Evolutionary conservation across 768 basidiomycete species (phyloP).

Genomic region (Phanerochaete carnosa): DNA sequence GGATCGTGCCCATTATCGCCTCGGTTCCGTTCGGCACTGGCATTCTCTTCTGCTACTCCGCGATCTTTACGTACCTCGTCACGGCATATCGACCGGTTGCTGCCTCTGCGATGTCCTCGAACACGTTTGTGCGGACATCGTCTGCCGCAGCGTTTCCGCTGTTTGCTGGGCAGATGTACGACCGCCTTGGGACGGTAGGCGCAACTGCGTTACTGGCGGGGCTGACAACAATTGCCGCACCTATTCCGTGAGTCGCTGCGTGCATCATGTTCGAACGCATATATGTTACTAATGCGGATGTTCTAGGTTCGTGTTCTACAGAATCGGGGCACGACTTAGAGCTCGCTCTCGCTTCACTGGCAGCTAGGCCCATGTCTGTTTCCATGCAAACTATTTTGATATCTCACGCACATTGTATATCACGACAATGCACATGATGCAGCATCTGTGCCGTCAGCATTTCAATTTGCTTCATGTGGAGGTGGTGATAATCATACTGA

Average conservation of each 20-base stretch:
- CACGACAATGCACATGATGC: too few species aligned
- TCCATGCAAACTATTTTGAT: too few species aligned
- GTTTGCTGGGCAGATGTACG: constrained; percentile 39
- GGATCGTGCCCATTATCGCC: constrained; percentile 45
- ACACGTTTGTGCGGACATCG: constrained; percentile 41
- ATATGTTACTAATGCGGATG: neutral
- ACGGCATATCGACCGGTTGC: constrained; percentile 48
- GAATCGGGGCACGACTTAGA: constrained; percentile 44
- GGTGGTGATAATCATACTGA: neutral
- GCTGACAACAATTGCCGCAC: constrained; percentile 34
- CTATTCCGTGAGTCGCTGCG: constrained; percentile 30
- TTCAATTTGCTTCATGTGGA: neutral
- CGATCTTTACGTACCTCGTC: constrained; percentile 61
- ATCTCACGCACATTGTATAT: too few species aligned
- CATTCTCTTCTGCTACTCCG: constrained; percentile 60
- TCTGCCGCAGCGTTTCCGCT: constrained; percentile 42
- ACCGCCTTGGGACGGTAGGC: constrained; percentile 34
- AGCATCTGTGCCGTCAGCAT: neutral
- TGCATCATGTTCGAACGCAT: neutral
- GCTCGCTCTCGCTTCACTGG: constrained; percentile 38
- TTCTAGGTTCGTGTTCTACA: constrained; percentile 45
- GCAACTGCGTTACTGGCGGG: constrained; percentile 39
- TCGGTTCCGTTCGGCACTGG: constrained; percentile 52
- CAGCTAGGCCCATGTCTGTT: neutral
- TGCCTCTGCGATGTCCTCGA: constrained; percentile 66